Percentiles rank a stretch among this genome's conserved stretches.
phyloP scores from a whole-genome alignment of 192 early-diverging fungal genomes.

The Kickxella alabastrina region DNA sequence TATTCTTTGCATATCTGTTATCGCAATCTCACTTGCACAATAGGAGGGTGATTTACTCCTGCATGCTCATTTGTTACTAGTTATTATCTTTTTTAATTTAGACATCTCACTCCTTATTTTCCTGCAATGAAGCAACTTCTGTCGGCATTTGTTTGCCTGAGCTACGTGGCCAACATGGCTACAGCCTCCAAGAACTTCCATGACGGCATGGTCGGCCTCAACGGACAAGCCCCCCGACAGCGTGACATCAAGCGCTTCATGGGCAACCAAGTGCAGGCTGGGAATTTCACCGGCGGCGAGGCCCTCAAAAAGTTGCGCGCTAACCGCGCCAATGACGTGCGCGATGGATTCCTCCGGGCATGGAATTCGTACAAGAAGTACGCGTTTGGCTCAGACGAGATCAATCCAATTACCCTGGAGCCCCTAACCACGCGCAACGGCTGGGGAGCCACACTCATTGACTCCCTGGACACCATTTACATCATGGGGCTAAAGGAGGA shows the following conservation, averaged over 20 bases:
- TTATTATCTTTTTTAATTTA: no score
- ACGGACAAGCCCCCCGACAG: constrained; percentile 23
- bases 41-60: no score
- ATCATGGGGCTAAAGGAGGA: constrained; percentile 81
- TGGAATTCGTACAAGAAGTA: constrained; percentile 77
- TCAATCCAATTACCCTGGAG: constrained; percentile 52
- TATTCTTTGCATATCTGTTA: no score
- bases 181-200: constrained; percentile 16
- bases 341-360: constrained; percentile 59
- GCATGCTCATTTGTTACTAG: no score
- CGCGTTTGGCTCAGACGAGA: constrained; percentile 78
- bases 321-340: constrained; percentile 53
- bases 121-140: constrained; percentile 31
- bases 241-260: constrained; percentile 31
- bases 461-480: constrained; percentile 82
- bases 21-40: no score
- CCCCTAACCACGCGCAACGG: constrained; percentile 52
- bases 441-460: constrained; percentile 88
- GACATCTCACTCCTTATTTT: no score
- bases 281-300: constrained; percentile 34
- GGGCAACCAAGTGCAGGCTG: constrained; percentile 29
- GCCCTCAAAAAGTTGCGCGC: constrained; percentile 47
- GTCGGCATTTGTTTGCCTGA: constrained; percentile 12
- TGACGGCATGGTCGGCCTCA: constrained; percentile 38
- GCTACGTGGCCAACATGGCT: constrained; percentile 10